Evolutionary conservation across 2,329 filamentous ascomycete species (phyloP).

Genomic region (Penicillium italicum): DNA sequence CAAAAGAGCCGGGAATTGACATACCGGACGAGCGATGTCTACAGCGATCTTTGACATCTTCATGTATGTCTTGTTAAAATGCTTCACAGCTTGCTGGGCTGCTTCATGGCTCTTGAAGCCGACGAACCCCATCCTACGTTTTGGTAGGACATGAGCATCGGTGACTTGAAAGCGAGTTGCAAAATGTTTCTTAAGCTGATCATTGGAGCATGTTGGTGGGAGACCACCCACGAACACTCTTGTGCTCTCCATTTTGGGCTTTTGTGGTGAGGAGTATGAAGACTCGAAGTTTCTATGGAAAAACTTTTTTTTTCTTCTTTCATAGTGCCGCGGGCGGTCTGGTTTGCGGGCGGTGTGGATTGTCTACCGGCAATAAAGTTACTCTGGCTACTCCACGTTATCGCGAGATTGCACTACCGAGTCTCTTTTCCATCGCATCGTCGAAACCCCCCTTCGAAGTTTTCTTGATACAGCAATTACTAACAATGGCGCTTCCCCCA

Average conservation of each 20-base stretch:
- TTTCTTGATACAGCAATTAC: not conserved
- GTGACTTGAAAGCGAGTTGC: slow-evolving; percentile 72
- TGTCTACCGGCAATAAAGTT: slow-evolving; percentile 11
- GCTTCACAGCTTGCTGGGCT: slow-evolving; percentile 79
- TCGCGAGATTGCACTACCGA: slow-evolving; percentile 4
- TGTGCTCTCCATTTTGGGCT: slow-evolving; percentile 66
- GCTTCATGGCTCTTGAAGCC: slow-evolving; percentile 82
- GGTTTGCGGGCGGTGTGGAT: slow-evolving; percentile 4
- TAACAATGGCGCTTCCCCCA: slow-evolving; percentile 33
- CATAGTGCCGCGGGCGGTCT: slow-evolving; percentile 37
- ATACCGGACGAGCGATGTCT: slow-evolving; percentile 78
- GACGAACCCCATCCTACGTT: slow-evolving; percentile 90
- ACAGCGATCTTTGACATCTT: slow-evolving; percentile 92
- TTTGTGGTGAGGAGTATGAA: slow-evolving; percentile 22
- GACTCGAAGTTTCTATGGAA: slow-evolving; percentile 8
- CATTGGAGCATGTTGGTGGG: slow-evolving; percentile 78
- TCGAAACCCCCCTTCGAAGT: not conserved
- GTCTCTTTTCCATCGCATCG: not conserved
- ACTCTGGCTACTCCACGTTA: slow-evolving; percentile 11
- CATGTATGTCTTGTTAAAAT: slow-evolving; percentile 93
- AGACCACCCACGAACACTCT: slow-evolving; percentile 70
- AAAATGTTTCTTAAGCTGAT: slow-evolving; percentile 87
- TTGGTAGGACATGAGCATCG: slow-evolving; percentile 85
- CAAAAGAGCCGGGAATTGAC: slow-evolving; percentile 29
- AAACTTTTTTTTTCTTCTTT: slow-evolving; percentile 30